phyloP scores from a whole-genome alignment of 108 stramenopile species.

The Fragilaria radians region DNA sequence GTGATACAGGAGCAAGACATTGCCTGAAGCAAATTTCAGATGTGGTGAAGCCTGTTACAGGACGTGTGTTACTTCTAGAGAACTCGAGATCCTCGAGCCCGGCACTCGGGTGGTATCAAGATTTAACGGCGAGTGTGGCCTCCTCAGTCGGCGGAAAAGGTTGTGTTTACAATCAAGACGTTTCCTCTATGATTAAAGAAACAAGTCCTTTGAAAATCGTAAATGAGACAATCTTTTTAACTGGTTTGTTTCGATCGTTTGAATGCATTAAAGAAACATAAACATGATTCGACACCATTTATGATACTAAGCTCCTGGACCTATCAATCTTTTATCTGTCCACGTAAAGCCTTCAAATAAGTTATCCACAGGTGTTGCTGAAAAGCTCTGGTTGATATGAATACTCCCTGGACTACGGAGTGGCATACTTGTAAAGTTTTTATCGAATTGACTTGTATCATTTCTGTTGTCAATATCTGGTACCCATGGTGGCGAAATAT shows the following conservation, averaged over 20 bases:
- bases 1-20: slow-evolving; percentile 49
- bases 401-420: slow-evolving; percentile 71
- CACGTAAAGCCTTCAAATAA: slow-evolving; percentile 88
- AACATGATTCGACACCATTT: not conserved
- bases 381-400: slow-evolving; percentile 35
- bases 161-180: slow-evolving; percentile 85
- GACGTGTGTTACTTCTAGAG: slow-evolving; percentile 65
- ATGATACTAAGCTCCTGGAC: slow-evolving; percentile 12
- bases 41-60: slow-evolving; percentile 42
- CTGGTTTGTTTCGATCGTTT: slow-evolving; percentile 76
- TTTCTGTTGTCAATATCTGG: slow-evolving; percentile 78
- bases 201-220: slow-evolving; percentile 37
- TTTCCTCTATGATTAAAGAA: slow-evolving; percentile 44
- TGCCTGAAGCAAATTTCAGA: slow-evolving; percentile 54
- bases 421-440: slow-evolving; percentile 89
- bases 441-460: slow-evolving; percentile 93
- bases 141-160: slow-evolving; percentile 79
- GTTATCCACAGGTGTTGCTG: slow-evolving; percentile 63
- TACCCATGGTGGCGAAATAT: slow-evolving; percentile 88
- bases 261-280: slow-evolving; percentile 27
- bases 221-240: slow-evolving; percentile 38
- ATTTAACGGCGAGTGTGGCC: slow-evolving; percentile 61
- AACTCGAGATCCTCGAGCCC: slow-evolving; percentile 69
- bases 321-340: slow-evolving; percentile 49
- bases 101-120: slow-evolving; percentile 70